Conservation (phyloP, 1,284 basidiomycete species). For the Irpex sp. region DNA sequence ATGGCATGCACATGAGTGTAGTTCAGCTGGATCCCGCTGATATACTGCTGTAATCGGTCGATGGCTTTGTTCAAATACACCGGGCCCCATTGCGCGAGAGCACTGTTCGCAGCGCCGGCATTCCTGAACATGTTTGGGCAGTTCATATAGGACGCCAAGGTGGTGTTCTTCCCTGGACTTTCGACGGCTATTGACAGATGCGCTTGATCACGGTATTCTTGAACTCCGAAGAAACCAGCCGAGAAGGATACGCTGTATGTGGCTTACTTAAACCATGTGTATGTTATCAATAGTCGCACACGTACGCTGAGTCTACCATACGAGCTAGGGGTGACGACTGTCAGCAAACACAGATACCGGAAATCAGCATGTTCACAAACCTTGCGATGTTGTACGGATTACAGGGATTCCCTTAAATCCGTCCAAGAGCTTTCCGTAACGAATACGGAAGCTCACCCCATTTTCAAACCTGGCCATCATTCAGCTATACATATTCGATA, state of each 20-base stretch:
- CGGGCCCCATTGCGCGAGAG: constrained; percentile 42
- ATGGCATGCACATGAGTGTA: constrained; percentile 39
- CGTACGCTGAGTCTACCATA: constrained; percentile 53
- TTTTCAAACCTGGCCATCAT: constrained; percentile 36
- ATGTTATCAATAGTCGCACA: constrained; percentile 4
- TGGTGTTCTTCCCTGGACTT: constrained; percentile 46
- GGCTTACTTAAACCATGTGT: background rate
- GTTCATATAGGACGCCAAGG: constrained; percentile 46
- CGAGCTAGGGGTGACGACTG: constrained; percentile 21
- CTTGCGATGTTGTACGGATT: constrained; percentile 54
- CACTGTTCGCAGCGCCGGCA: constrained; percentile 30
- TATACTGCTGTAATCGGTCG: constrained; percentile 38
- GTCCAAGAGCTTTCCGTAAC: constrained; percentile 55
- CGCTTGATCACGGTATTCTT: constrained; percentile 38
- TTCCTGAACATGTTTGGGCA: constrained; percentile 29
- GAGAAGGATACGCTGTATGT: constrained; percentile 42
- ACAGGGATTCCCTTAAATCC: constrained; percentile 47
- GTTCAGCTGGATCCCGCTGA: constrained; percentile 47
- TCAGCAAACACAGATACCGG: background rate
- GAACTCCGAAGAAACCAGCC: constrained; percentile 58
- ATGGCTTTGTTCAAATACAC: constrained; percentile 50
- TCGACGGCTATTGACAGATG: constrained; percentile 51
- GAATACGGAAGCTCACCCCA: constrained; percentile 43
- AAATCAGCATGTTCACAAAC: constrained; percentile 18
- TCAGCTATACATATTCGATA: background rate